Conservation (phyloP, 768 basidiomycete genomes). For the Lactarius hengduanensis region DNA sequence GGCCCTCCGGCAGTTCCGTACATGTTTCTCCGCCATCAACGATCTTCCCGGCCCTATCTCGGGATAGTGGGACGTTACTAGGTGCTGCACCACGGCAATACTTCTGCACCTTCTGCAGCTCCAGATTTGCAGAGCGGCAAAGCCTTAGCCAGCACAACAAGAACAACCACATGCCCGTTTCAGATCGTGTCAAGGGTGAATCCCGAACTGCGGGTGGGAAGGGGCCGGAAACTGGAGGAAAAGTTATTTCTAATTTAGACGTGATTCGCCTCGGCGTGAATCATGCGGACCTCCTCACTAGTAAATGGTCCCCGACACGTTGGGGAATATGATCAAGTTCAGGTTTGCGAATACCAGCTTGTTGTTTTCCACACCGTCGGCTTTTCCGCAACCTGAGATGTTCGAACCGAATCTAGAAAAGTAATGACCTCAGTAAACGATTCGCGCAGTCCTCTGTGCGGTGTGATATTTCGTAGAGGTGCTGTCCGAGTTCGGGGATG, state of each 20-base stretch:
- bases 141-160: neutral
- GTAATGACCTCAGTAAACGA: neutral
- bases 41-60: neutral
- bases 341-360: too few species aligned
- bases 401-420: neutral
- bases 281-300: too few species aligned
- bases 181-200: too few species aligned
- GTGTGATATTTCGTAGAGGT: neutral
- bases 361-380: neutral
- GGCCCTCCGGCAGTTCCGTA: neutral
- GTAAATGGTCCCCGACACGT: too few species aligned
- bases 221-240: too few species aligned
- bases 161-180: neutral
- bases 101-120: neutral
- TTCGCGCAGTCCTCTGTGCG: too few species aligned
- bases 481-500: too few species aligned
- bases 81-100: neutral
- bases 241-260: too few species aligned
- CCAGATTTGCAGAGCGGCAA: neutral
- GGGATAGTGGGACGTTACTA: neutral
- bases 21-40: neutral
- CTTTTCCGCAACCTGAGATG: neutral
- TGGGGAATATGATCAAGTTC: neutral
- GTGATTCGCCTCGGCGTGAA: too few species aligned
- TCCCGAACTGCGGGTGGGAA: too few species aligned